Evolutionary conservation across 2,329 filamentous ascomycete species (phyloP), one percentile per base, ranked within the genome.

Genomic region (Chaetomium globosum): DNA sequence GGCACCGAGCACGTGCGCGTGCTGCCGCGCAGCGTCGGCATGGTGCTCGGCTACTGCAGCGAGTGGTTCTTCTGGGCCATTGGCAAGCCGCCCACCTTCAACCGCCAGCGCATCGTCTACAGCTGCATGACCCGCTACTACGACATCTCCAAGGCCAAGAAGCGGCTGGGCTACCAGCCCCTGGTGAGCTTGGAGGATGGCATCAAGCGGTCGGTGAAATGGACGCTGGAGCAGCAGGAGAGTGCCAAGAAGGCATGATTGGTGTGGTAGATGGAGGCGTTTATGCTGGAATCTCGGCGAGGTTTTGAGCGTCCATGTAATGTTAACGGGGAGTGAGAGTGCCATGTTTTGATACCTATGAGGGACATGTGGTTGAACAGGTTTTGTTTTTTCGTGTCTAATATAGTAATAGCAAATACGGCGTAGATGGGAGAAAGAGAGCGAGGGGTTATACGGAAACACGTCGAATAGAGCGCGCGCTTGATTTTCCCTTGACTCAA

Each of bases 81-180:
- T 54, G 74, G 82, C 61, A 84, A 81, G 74, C 80, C 80, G 46
- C 80, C 85, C 1, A 87, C 82, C 21, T 83, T 89, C 71, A 88
- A 80, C 72, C 80, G 82, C 71, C 82, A 85, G 78, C 79, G 84
- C 64, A 85, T 90, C 67, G 80, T 84, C 70, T 91, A 89, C 75
- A 87, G 86, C 73, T 88, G 85, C 75, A 90, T 92, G 87, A 90
- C 87, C 64, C 82, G 90, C 64, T 93, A 92, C 78, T 92, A 90
- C 77, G 87, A 87, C 78, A 92, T 92, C 74, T 80, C 81, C 65
- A 93, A 93, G 83, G 90, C 90, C 64, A 90, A 87, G 81, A 80
- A 76, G 71, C 81, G 89, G 70, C 78, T 93, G 63, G 88, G 88
- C 3, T 93, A 93, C 77, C 75, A 78, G 75, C 90, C 90, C 3